Evolutionary conservation across 257 asterid species (phyloP), one percentile per base, ranked within the genome.

Genomic region (Lantana camara): DNA sequence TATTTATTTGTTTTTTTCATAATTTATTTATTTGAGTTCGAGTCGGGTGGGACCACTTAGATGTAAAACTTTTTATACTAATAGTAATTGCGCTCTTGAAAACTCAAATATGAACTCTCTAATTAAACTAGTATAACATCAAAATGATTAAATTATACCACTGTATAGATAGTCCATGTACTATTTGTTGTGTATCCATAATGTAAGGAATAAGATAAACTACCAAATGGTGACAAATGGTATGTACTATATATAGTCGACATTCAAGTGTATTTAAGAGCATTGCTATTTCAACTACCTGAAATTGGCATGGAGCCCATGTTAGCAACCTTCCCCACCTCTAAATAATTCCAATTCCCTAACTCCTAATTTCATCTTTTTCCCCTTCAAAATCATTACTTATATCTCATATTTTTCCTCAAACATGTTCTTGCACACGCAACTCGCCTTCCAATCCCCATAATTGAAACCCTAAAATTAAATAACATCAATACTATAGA

Each of bases 291-390:
- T 19, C 49, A 57, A 57, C 15, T 22, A 41, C 30, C 4, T 9
- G 9, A 21, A 60, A 14, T 44, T 44, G 42, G 29, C 40, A 4
- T 35, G 40, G 52, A 60, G 54, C 54, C 54, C 41, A 24, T 24
- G 41, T 9, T 32, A 56, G 21, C 12, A 44, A 44, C 29, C 20
- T 47, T 65, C 70, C 70, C 73, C 63, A 70, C 75, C 51, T 13
- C 9, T 40, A 60, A 60, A 60, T 27, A 64, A 63, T 58, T 47
- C 53, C 75, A 35, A 66, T 60, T 23, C 30, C 50, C 52, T 16
- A 55, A 56, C 56, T 42, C 45, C 11, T 65, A 35, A 41, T 42
- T 14, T 58, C 54, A 27, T 27, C 32, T 27, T 66, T 56, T 50
- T 24, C 37, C 32, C 6, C n/a, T n/a, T n/a, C 66, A 46, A 42